Percentiles rank a stretch among this genome's conserved stretches.
phyloP scores from a whole-genome alignment of 352 stramenopile species.

The Phytopythium helicoides region DNA sequence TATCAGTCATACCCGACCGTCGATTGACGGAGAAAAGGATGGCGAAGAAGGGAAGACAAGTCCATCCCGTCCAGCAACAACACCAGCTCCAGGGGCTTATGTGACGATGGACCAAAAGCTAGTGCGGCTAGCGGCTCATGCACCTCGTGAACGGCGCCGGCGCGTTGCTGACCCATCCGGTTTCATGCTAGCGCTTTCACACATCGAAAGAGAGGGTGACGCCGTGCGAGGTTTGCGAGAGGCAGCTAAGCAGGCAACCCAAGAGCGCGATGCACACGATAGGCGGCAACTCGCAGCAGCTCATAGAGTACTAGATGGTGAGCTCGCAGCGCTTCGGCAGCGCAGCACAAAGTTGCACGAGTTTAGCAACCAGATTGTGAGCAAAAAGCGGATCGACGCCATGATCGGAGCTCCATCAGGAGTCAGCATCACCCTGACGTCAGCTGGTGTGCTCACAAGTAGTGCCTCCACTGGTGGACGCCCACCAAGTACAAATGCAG shows the following conservation, averaged over 20 bases:
- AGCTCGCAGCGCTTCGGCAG: constrained; percentile 38
- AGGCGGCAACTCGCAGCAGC: constrained; percentile 20
- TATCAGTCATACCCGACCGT: background rate
- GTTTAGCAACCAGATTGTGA: constrained; percentile 70
- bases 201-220: constrained; percentile 61
- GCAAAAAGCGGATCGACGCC: constrained; percentile 43
- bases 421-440: constrained; percentile 4
- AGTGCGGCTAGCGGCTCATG: constrained; percentile 29
- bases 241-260: constrained; percentile 37
- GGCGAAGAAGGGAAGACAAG: background rate
- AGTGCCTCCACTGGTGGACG: constrained; percentile 2
- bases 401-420: constrained; percentile 8
- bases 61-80: constrained; percentile 9
- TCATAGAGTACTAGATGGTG: constrained; percentile 34
- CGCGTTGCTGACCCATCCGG: constrained; percentile 46
- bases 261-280: constrained; percentile 31
- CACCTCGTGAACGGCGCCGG: constrained; percentile 30
- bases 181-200: constrained; percentile 42
- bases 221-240: constrained; percentile 42
- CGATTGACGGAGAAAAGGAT: background rate
- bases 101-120: constrained; percentile 25
- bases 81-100: constrained; percentile 25
- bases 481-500: too few relatives aligned
- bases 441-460: background rate
- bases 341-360: constrained; percentile 41